These are phyloP conservation scores for Solanum pennellii DNA, from an alignment of 257 asterid genomes.

Conservation along the genomic window DNA sequence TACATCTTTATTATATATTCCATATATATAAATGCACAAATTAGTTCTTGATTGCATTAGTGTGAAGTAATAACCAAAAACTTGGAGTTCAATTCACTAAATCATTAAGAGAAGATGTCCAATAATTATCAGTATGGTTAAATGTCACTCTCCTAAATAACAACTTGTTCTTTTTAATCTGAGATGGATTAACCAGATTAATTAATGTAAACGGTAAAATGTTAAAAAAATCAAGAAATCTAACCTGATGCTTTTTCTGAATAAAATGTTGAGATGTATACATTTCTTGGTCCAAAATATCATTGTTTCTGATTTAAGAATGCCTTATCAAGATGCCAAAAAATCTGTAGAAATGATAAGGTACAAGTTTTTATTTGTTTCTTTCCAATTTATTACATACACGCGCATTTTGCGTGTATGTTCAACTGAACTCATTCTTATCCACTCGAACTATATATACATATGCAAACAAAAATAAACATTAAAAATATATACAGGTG, in stretches of 20 bases:
- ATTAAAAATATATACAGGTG: neutral
- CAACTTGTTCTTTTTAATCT: neutral
- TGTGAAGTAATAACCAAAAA: conserved; percentile 18
- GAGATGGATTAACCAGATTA: neutral
- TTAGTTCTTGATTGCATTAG: conserved; percentile 13
- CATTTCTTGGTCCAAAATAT: neutral
- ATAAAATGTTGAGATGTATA: neutral
- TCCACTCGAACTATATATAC: neutral
- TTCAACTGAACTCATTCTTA: neutral
- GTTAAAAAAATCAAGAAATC: neutral
- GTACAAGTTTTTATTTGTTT: neutral
- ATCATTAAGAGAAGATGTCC: conserved; percentile 26
- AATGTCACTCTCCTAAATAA: conserved; percentile 13
- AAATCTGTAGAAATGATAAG: neutral
- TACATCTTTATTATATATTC: neutral
- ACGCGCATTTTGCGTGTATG: neutral
- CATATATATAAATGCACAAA: neutral
- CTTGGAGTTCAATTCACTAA: conserved; percentile 68
- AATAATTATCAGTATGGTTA: conserved; percentile 26
- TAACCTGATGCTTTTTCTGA: neutral
- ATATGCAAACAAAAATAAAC: neutral
- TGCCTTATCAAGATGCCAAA: neutral
- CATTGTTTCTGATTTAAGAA: neutral
- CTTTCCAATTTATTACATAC: neutral
- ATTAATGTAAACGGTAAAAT: neutral